These are phyloP conservation scores for Nigrospora oryzae DNA, from an alignment of 2,329 filamentous ascomycete species.

Conservation along the genomic window DNA sequence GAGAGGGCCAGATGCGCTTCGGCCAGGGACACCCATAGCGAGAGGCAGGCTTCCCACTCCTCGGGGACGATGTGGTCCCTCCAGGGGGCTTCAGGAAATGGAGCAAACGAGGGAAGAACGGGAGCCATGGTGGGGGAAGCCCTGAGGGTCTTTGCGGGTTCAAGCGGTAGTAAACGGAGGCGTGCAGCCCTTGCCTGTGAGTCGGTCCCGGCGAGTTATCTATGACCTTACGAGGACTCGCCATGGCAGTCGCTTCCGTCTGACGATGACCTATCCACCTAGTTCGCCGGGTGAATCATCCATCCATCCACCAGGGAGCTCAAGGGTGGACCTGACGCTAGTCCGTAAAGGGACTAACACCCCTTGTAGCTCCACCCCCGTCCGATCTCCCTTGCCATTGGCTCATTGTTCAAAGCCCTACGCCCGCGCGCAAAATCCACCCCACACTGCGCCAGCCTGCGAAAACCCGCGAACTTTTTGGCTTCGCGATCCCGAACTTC, in stretches of 20 bases:
- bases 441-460: constrained; percentile 1
- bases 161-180: no score
- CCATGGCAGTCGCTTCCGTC: no score
- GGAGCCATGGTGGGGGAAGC: constrained; percentile 22
- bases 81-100: constrained; percentile 64
- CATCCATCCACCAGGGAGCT: no score
- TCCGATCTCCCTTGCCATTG: neutral
- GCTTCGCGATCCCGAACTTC: neutral
- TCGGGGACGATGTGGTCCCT: constrained; percentile 54
- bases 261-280: no score
- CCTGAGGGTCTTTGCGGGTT: no score
- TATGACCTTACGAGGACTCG: no score
- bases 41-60: constrained; percentile 72
- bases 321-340: no score
- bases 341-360: neutral
- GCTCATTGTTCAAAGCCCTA: neutral
- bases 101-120: constrained; percentile 62
- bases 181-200: no score
- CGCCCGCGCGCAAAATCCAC: constrained; percentile 1
- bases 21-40: constrained; percentile 65
- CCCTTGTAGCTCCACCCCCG: neutral
- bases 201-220: no score
- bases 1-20: constrained; percentile 55
- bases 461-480: neutral
- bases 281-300: no score